Evolutionary conservation across 257 asterid genomes (phyloP).

Genomic region (Galeopsis tetrahit): DNA sequence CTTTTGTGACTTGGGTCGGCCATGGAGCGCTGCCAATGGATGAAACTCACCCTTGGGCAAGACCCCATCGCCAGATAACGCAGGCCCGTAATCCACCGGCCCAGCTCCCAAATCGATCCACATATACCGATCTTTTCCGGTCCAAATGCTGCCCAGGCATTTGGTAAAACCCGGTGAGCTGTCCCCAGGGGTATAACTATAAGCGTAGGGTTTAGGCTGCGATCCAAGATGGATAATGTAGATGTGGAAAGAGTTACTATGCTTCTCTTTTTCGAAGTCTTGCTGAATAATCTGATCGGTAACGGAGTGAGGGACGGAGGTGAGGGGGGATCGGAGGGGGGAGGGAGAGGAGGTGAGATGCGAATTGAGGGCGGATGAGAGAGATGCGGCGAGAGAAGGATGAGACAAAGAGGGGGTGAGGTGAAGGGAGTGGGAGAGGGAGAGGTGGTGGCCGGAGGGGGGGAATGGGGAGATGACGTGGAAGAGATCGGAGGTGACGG

Average conservation of each 20-base stretch:
- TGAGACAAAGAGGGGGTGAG: constrained; percentile 56
- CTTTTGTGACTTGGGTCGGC: constrained; percentile 83
- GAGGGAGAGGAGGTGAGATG: constrained; percentile 53
- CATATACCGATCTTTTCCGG: constrained; percentile 83
- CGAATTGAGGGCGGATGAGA: constrained; percentile 54
- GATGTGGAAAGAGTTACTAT: constrained; percentile 61
- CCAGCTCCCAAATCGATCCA: constrained; percentile 99
- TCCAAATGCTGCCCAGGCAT: constrained; percentile 88
- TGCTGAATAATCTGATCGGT: constrained; percentile 60
- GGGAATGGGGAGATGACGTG: constrained; percentile 86
- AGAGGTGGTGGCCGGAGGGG: constrained; percentile 57
- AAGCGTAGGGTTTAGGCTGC: constrained; percentile 63
- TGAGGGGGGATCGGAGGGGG: constrained; percentile 63
- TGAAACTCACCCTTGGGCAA: constrained; percentile 95
- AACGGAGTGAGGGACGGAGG: constrained; percentile 60
- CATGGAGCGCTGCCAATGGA: constrained; percentile 83
- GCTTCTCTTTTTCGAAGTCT: constrained; percentile 67
- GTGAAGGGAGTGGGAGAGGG: constrained; percentile 83
- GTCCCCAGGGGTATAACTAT: constrained; percentile 77
- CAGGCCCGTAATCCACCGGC: constrained; percentile 97
- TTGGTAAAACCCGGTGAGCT: constrained; percentile 74
- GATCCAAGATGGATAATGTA: constrained; percentile 74
- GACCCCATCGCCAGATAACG: constrained; percentile 89
- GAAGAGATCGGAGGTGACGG: constrained; percentile 80
- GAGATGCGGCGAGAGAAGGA: constrained; percentile 48